phyloP scores from a whole-genome alignment of 352 stramenopile genomes.

The Phytophthora europaea region DNA sequence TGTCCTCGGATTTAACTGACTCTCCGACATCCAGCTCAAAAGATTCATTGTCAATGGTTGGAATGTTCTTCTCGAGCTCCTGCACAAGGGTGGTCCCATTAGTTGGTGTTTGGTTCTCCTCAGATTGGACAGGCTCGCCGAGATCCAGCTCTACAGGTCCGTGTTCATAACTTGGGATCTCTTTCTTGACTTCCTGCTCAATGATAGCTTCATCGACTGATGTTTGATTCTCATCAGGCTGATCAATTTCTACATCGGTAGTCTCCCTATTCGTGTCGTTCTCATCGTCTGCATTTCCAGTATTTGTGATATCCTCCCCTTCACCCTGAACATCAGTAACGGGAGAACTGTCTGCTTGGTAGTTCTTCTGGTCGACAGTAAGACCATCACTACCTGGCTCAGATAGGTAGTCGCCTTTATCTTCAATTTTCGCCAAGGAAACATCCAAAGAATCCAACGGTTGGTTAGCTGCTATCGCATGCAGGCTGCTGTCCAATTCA shows the following conservation, averaged over 20 bases:
- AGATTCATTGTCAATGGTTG: not conserved
- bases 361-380: not conserved
- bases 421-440: not conserved
- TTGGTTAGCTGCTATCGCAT: not conserved
- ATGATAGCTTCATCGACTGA: conserved; percentile 1
- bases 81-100: not conserved
- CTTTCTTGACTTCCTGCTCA: conserved; percentile 8
- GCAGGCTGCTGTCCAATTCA: not conserved
- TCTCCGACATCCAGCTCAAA: not conserved
- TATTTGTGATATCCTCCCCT: not conserved
- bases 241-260: not conserved
- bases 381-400: not conserved
- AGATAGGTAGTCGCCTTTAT: not conserved
- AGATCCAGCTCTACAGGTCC: not conserved
- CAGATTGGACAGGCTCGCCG: not conserved
- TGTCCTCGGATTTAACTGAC: not conserved
- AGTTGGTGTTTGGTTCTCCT: not conserved
- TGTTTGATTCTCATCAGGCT: not conserved
- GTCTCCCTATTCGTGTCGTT: not conserved
- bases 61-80: not conserved
- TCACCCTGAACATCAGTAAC: not conserved
- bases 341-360: not conserved
- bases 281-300: not conserved
- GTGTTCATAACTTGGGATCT: not conserved
- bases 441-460: not conserved